Base-by-base conservation (phyloP, 768 basidiomycete genomes). In the Chalciporus sphaerocephalus region DNA sequence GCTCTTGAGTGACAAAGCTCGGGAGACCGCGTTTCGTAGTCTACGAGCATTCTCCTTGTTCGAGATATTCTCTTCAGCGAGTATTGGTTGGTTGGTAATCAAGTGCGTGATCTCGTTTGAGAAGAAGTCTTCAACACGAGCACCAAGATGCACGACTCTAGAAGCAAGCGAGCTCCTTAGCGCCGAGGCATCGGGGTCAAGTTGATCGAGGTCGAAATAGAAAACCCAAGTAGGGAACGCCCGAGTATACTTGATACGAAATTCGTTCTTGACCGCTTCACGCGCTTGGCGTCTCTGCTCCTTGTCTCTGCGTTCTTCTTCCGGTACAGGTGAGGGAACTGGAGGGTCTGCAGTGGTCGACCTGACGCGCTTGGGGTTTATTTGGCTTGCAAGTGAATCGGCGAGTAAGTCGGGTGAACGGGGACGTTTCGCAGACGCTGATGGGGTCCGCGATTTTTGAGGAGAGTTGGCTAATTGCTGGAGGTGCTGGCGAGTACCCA, bases 151-250 rank as follows among this genome's bases (percentile, higher is more conserved):
- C 27, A 66, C 56, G 25, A 95, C 80, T 53, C 78, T 75, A 30
- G 72, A 61, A 50, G 74, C 78, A 28, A 91, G 67, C 16, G 61
- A 60, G 41, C 63, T 64, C 55, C 67, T 68, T 37, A 65, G 62
- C 10, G 62, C 54, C 16, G 68, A 65, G 20, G 53, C 57, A 38
- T 65, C 64, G 16, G 68, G 65, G 40, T 71, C 67, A 23, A 69
- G 69, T 33, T 67, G 56, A 55, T 79, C 75, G 48, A 82, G 65
- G 60, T 96, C 92, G 60, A 97, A 86, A 66, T 91, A 86, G 66
- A 98, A 95, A 15, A 74, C 78, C 73, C 85, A 92, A 20, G 66
- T 69, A 2, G 91, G 91, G 69, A 98, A 96, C 17, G 87, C 88
- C 41, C 80, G 79, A 44, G 75, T 78, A 66, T 92, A 97, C 71